A percentile compares a stretch with the other conserved stretches of the same genome.
Evolutionary conservation across 805 yeast species (phyloP).

Genomic region (Candida taoyuanica): DNA sequence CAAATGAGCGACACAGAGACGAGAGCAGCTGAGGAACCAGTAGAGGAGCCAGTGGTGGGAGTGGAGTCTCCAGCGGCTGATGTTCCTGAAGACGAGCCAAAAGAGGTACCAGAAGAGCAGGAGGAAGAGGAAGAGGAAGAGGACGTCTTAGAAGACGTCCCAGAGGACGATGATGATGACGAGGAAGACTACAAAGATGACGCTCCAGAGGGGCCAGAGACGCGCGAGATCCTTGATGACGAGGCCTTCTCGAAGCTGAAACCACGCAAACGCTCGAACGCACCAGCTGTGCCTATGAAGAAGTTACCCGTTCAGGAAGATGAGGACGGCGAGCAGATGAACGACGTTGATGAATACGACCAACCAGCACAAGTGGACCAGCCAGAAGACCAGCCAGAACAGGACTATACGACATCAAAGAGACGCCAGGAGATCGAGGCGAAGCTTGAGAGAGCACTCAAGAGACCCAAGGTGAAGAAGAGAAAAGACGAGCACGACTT

Average conservation of each 20-base stretch:
- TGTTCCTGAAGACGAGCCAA: no score
- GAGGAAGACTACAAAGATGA: constrained; percentile 6
- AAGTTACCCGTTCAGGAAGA: constrained; percentile 2
- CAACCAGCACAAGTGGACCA: constrained; percentile 19
- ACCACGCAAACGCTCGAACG: constrained; percentile 20
- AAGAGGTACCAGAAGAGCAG: no score
- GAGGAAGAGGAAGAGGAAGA: no score
- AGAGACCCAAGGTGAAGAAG: constrained; percentile 56
- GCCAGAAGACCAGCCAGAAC: not conserved
- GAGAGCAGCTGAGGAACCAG: no score
- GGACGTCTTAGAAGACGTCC: no score
- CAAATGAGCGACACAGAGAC: no score
- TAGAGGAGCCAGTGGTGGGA: no score
- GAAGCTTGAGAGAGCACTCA: constrained; percentile 71
- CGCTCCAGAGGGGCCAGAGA: no score
- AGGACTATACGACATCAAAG: constrained; percentile 29
- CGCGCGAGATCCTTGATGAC: constrained; percentile 27
- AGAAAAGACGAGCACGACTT: constrained; percentile 86
- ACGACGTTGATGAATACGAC: not conserved
- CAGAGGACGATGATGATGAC: no score
- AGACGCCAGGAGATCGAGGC: constrained; percentile 78
- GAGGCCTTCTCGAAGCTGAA: constrained; percentile 22
- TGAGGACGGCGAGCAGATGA: not conserved
- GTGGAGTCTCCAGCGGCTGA: no score
- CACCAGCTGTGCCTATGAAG: constrained; percentile 2